These are phyloP conservation scores for Tillandsia fasciculata DNA, from an alignment of 176 grass and related monocot genomes.

Conservation along the genomic window DNA sequence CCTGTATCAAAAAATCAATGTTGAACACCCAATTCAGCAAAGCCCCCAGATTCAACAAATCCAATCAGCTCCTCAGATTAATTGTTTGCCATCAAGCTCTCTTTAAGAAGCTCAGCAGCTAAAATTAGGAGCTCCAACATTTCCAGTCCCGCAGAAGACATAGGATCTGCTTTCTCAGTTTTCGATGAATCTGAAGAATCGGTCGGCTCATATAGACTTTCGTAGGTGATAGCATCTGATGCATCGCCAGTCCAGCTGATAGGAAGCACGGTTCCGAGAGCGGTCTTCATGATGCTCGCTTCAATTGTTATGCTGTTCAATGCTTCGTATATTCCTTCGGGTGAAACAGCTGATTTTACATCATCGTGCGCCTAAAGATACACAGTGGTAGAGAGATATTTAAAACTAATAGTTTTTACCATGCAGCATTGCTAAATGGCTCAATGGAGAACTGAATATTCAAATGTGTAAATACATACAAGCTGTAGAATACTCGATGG, in stretches of 20 bases:
- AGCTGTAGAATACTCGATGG: no score
- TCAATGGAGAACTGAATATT: no score
- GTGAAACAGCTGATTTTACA: conserved; percentile 35
- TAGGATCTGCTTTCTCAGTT: conserved; percentile 36
- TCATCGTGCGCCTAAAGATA: conserved; percentile 50
- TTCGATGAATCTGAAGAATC: conserved; percentile 34
- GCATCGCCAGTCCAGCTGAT: conserved; percentile 79
- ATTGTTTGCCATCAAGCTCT: conserved; percentile 37
- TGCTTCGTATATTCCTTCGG: conserved; percentile 45
- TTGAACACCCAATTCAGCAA: no score
- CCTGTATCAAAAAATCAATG: no score
- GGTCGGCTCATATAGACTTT: conserved; percentile 36
- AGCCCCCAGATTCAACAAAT: no score
- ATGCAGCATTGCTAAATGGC: no score
- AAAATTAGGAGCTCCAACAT: conserved; percentile 89
- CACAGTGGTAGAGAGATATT: background rate
- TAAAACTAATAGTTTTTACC: no score
- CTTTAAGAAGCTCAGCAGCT: conserved; percentile 45
- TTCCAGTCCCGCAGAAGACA: conserved; percentile 50
- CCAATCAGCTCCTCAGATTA: no score
- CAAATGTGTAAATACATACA: no score
- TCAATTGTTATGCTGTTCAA: conserved; percentile 63
- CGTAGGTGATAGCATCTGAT: conserved; percentile 40
- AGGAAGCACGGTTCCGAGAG: conserved; percentile 43
- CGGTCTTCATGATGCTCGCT: conserved; percentile 72